Evolutionary conservation across 345 rosid species (phyloP).

Genomic region (Gossypium stocksii): DNA sequence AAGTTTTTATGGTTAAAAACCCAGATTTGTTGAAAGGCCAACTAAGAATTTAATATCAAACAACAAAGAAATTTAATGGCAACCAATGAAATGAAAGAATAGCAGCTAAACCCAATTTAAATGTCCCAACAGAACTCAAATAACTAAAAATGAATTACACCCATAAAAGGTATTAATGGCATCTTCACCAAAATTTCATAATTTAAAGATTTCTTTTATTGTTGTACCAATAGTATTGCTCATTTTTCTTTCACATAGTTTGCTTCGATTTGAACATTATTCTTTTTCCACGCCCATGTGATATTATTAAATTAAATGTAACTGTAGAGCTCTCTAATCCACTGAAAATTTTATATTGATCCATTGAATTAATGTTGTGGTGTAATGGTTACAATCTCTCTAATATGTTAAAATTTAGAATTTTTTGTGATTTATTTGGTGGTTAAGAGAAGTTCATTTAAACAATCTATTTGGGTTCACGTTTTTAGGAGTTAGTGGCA

Average conservation of each 20-base stretch:
- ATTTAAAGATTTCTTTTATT: background rate
- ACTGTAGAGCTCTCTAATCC: no score
- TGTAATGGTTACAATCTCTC: no score
- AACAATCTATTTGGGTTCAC: no score
- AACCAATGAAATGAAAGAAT: conserved; percentile 40
- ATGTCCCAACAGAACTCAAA: conserved; percentile 18
- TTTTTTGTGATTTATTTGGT: no score
- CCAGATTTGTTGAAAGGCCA: conserved; percentile 24
- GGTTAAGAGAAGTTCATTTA: no score
- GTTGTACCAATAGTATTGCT: background rate
- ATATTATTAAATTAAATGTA: no score
- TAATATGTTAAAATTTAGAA: no score
- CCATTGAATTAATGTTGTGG: no score
- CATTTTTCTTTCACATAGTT: background rate
- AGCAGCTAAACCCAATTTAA: conserved; percentile 29
- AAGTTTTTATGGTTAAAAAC: conserved; percentile 49
- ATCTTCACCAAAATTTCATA: conserved; percentile 28
- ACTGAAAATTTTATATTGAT: no score
- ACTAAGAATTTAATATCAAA: conserved; percentile 51
- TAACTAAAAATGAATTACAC: conserved; percentile 18
- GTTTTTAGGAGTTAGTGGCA: no score
- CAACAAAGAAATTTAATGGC: conserved; percentile 60
- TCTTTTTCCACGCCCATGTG: no score
- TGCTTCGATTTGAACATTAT: no score
- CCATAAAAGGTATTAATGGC: conserved; percentile 29